Base-by-base conservation (phyloP, 1,284 basidiomycete species). In the Afroboletus lepidellus region DNA sequence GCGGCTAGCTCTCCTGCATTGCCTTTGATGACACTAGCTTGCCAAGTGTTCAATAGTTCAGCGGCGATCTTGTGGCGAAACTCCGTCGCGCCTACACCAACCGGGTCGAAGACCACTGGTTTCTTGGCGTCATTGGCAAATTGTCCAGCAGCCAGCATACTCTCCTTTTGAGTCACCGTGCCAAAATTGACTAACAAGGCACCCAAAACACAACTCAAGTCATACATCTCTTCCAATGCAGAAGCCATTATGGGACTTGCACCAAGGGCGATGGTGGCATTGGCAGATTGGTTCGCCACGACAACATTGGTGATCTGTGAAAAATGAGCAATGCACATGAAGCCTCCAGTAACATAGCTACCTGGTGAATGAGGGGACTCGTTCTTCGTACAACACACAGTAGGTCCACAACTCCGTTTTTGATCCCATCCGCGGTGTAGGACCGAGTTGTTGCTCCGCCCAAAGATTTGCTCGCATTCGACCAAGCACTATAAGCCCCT, bases 221-320 rank as follows among this genome's bases (percentile, higher is more conserved):
- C 92, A 24, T 81, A 79, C 74, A 94, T 93, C 69, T 98, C 95
- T 56, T 81, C 76, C 0, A 86, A 80, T 32, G 87, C 84, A 27
- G 87, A 87, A 6, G 92, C 90, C 94, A 98, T 98, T 67, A 98
- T 96, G 1, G 95, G 95, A 48, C 91, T 94, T 13, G 87, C 92
- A 30, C 91, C 90, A 6, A 98, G 70, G 0, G 94, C 92, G 9
- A 98, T 78, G 0, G 94, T 95, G 2, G 91, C 82, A 69, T 98
- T 98, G 18, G 94, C 94, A 3, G 89, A 92, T 74, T 96, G 92
- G 30, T 87, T 94, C 20, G 88, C 85, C 24, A 94, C 93, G 30
- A 98, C 94, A 47, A 80, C 86, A 64, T 96, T 96, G 2, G 94
- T 96, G 60, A 96, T 93, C 87, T 95, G 61, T 8, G 8, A 24